These are phyloP conservation scores for Didymella exigua DNA, from an alignment of 2,329 filamentous ascomycete genomes.

Conservation along the genomic window DNA sequence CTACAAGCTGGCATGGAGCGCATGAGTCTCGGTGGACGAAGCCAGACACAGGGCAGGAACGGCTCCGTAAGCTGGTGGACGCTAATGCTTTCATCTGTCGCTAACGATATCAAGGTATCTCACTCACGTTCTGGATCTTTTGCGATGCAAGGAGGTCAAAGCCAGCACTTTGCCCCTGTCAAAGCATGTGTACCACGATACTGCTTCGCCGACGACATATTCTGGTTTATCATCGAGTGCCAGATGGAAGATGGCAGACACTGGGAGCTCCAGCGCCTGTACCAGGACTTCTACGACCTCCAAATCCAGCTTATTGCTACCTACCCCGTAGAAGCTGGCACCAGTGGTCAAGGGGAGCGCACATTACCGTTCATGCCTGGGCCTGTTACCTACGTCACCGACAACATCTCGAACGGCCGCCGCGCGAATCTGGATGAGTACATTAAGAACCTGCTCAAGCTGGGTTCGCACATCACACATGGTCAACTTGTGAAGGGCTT, in stretches of 20 bases:
- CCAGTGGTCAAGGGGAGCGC: slow-evolving; percentile 73
- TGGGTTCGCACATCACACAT: slow-evolving; percentile 82
- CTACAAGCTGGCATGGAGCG: slow-evolving; percentile 69
- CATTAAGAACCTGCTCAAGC: slow-evolving; percentile 84
- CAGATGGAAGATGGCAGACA: slow-evolving; percentile 86
- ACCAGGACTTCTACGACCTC: slow-evolving; percentile 99
- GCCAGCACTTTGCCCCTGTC: slow-evolving; percentile 71
- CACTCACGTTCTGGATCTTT: slow-evolving; percentile 46
- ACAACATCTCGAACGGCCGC: slow-evolving; percentile 91
- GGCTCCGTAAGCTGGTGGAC: slow-evolving; percentile 38
- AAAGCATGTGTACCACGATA: slow-evolving; percentile 88
- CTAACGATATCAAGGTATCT: slow-evolving; percentile 29
- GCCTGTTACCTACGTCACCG: slow-evolving; percentile 96
- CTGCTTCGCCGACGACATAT: slow-evolving; percentile 96
- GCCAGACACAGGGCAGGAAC: slow-evolving; percentile 31
- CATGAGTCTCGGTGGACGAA: slow-evolving; percentile 69
- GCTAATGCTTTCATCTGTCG: not conserved
- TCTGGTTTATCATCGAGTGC: slow-evolving; percentile 97
- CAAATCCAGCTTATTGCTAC: slow-evolving; percentile 92
- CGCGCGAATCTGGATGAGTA: slow-evolving; percentile 94
- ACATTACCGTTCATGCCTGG: slow-evolving; percentile 97
- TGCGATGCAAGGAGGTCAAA: slow-evolving; percentile 48
- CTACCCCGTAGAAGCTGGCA: slow-evolving; percentile 91
- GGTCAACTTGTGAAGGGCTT: slow-evolving; percentile 87
- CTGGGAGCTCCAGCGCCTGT: slow-evolving; percentile 93